Conservation (phyloP, 345 rosid genomes). For the Jatropha curcas region DNA sequence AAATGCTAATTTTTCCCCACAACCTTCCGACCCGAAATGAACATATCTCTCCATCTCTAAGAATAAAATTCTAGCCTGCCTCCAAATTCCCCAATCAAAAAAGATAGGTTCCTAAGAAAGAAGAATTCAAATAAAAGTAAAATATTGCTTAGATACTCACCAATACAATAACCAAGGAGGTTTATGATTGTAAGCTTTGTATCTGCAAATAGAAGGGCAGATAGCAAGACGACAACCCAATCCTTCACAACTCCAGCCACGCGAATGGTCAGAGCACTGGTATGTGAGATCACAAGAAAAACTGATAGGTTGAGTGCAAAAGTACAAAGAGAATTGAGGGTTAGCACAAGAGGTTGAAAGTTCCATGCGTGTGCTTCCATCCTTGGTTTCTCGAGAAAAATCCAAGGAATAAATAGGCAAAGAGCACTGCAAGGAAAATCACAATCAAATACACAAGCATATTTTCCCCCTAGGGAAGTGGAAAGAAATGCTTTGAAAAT, state of each 20-base stretch:
- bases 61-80: neutral
- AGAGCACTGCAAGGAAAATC: constrained; percentile 61
- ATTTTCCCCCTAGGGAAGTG: constrained; percentile 1
- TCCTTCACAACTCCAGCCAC: constrained; percentile 99
- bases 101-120: neutral
- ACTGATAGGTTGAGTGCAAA: constrained; percentile 98
- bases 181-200: constrained; percentile 87
- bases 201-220: constrained; percentile 89
- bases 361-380: constrained; percentile 82
- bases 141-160: constrained; percentile 39
- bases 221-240: constrained; percentile 93
- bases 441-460: constrained; percentile 6
- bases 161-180: constrained; percentile 82
- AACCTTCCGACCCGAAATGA: neutral
- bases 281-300: constrained; percentile 92
- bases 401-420: constrained; percentile 90
- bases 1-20: neutral
- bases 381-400: constrained; percentile 86
- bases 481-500: constrained; percentile 13
- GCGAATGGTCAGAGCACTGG: constrained; percentile 96
- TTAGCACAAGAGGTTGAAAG: constrained; percentile 61
- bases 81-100: neutral
- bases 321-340: constrained; percentile 85
- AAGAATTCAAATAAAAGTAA: neutral
- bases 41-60: neutral